Conservation (phyloP, 2,329 filamentous ascomycete genomes). For the Claviceps pazoutovae region DNA sequence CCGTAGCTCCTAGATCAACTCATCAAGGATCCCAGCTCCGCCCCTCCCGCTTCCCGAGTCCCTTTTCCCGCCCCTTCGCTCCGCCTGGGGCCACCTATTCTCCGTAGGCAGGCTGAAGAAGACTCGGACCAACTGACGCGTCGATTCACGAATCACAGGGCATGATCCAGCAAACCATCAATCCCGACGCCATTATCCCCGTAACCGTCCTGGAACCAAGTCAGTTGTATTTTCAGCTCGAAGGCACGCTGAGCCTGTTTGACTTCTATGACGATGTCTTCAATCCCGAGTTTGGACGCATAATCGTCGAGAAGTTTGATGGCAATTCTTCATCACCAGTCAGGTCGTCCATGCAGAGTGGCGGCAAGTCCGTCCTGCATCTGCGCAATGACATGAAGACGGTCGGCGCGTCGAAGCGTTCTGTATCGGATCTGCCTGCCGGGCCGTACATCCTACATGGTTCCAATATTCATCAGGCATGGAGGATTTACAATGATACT, state of each 20-base stretch:
- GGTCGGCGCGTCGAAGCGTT: constrained; percentile 6
- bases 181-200: constrained; percentile 25
- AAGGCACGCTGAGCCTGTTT: constrained; percentile 19
- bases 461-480: constrained; percentile 26
- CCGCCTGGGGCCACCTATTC: too few relatives aligned
- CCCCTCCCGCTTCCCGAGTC: too few relatives aligned
- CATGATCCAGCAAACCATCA: constrained; percentile 26
- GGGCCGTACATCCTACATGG: constrained; percentile 28
- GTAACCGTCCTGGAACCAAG: constrained; percentile 25
- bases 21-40: not conserved
- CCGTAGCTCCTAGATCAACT: not conserved
- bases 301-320: constrained; percentile 25
- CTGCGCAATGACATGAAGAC: constrained; percentile 11
- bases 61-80: not conserved
- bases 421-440: constrained; percentile 18
- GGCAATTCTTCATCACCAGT: constrained; percentile 7
- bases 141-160: constrained; percentile 14
- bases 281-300: constrained; percentile 22
- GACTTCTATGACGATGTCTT: constrained; percentile 26
- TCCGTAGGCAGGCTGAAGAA: not conserved
- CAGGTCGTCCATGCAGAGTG: not conserved
- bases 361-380: constrained; percentile 1
- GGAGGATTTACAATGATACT: constrained; percentile 26
- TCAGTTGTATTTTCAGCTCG: constrained; percentile 24
- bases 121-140: not conserved